Percentiles rank a stretch among this genome's conserved stretches.
Conservation (phyloP, 495 filamentous ascomycete species). For the Umbilicaria muhlenbergii region DNA sequence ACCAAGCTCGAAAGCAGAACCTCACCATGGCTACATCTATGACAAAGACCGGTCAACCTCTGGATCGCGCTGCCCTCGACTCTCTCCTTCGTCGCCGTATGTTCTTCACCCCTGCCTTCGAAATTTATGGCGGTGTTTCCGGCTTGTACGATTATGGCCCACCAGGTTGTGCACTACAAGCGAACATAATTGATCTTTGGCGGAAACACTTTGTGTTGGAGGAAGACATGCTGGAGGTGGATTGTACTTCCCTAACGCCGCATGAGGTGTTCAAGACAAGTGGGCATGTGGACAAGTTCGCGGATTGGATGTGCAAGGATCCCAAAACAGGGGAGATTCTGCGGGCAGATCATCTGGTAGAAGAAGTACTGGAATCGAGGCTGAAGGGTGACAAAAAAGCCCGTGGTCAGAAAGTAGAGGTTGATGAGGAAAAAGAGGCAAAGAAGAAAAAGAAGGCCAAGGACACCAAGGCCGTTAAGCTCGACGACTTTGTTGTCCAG, state of each 20-base stretch:
- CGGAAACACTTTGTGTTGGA: conserved; percentile 82
- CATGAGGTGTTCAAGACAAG: conserved; percentile 87
- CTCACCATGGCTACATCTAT: conserved; percentile 44
- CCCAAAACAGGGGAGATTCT: conserved; percentile 94
- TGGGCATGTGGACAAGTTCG: conserved; percentile 95
- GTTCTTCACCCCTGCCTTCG: conserved; percentile 92
- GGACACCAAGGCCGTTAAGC: conserved; percentile 38
- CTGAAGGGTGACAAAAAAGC: conserved; percentile 71
- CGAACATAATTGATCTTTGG: conserved; percentile 83
- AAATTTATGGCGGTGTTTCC: conserved; percentile 78
- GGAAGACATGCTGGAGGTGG: conserved; percentile 84
- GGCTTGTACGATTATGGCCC: conserved; percentile 81
- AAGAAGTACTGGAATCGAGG: conserved; percentile 75
- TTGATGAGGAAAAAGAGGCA: conserved; percentile 46
- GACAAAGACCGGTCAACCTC: conserved; percentile 75
- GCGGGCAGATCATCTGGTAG: conserved; percentile 87
- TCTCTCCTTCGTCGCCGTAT: conserved; percentile 71
- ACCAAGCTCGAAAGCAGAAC: conserved; percentile 10
- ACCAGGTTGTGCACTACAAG: conserved; percentile 60
- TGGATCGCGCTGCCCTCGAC: conserved; percentile 69
- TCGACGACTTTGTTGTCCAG: conserved; percentile 45
- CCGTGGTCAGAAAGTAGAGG: conserved; percentile 51
- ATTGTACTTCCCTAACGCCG: conserved; percentile 74
- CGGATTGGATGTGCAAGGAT: conserved; percentile 99
- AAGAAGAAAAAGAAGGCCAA: conserved; percentile 52